Evolutionary conservation across 331 rosid genomes (phyloP), one percentile per base, ranked within the genome.

Genomic region (Phaseolus coccineus): DNA sequence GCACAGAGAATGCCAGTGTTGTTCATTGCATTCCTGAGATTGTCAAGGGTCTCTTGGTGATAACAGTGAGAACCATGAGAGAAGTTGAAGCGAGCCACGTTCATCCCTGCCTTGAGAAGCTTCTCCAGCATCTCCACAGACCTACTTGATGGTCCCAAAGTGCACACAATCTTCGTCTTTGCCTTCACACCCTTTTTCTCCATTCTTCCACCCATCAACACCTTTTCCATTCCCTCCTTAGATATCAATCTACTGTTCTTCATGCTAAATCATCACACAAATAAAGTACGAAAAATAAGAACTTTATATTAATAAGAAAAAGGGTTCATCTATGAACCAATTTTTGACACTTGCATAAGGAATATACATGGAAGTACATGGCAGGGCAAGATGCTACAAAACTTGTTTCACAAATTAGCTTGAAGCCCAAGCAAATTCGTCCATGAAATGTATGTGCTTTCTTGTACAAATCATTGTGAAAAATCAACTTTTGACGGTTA

Each of bases 71-170:
- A 64, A 2, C 81, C 81, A 68, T 77, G 81, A 27, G 81, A 77
- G 13, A 77, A 77, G 67, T 77, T 77, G 76, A 77, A 77, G 69
- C 81, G 75, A 40, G 81, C 81, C 11, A 77, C 81, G 46, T 67
- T 77, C 81, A 77, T 77, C 10, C 81, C 81, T 25, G 68, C 75
- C 47, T 24, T 53, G 3, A 77, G 69, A 67, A 77, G 81, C 76
- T 53, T 77, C 76, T 67, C 76, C 0, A 77, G 9, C 48, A 67
- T 77, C 68, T 53, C 47, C 52, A 68, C 35, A 8, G 81, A 67
- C 35, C 69, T 69, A 31, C 63, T 47, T 48, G 80, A n/a, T 10
- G 72, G 80, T 64, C 79, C 79, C 30, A 74, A 46, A 3, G 71
- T 74, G 79, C 79, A 74, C 24, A 74, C 79, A 8, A 74, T 74